These are phyloP conservation scores for Cynanchum wilfordii DNA, from an alignment of 257 asterid species.

Conservation along the genomic window DNA sequence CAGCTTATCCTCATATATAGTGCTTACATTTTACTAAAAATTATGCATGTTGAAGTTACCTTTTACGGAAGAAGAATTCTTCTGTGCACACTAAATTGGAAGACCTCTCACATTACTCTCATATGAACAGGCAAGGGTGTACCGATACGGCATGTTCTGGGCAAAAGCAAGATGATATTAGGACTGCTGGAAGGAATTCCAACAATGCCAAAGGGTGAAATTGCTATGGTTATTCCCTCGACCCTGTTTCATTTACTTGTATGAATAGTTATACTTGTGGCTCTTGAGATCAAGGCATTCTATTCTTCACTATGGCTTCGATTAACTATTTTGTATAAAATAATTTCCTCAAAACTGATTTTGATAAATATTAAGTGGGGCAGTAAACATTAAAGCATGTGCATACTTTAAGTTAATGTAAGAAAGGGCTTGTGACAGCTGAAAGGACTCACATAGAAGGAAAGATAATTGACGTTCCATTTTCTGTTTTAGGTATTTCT, in stretches of 20 bases:
- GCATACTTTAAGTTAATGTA: background rate
- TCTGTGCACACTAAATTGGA: background rate
- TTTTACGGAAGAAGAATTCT: background rate
- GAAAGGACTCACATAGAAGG: background rate
- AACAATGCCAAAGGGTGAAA: constrained; percentile 83
- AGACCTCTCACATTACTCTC: constrained; percentile 8
- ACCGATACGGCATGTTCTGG: constrained; percentile 77
- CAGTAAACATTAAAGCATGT: background rate
- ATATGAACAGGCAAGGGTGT: constrained; percentile 57
- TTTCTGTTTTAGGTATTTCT: background rate
- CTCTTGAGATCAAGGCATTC: background rate
- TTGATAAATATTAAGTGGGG: background rate
- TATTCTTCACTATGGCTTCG: background rate
- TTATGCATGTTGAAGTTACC: background rate
- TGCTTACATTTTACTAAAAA: background rate
- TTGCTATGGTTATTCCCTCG: constrained; percentile 62
- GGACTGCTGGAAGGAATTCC: constrained; percentile 93
- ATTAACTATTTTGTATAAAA: background rate
- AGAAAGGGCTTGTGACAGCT: background rate
- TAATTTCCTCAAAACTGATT: background rate
- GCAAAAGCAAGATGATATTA: constrained; percentile 82
- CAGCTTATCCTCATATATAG: background rate
- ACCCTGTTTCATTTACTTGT: constrained; percentile 4
- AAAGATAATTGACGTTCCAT: background rate
- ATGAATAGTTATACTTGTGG: background rate